Evolutionary conservation across 805 yeast species (phyloP).

Genomic region (Yarrowia bubula): DNA sequence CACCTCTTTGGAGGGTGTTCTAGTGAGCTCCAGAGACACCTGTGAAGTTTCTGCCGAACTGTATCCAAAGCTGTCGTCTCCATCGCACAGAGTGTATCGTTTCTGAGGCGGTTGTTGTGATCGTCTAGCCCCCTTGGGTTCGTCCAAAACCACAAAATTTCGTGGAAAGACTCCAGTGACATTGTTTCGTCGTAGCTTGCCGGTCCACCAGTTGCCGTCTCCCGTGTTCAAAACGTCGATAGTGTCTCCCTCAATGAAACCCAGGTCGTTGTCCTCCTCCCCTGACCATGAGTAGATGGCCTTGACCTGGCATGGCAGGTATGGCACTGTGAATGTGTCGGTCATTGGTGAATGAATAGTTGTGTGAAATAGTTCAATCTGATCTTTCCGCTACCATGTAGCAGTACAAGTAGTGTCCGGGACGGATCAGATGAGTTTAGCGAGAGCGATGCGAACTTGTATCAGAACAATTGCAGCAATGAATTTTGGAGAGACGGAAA

Average conservation of each 20-base stretch:
- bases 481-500: neutral
- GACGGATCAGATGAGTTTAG: neutral
- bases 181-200: conserved; percentile 73
- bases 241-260: conserved; percentile 89
- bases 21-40: conserved; percentile 5
- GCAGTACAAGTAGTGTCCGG: neutral
- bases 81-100: conserved; percentile 9
- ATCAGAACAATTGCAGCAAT: conserved; percentile 6
- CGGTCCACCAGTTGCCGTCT: conserved; percentile 93
- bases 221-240: conserved; percentile 78
- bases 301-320: conserved; percentile 66
- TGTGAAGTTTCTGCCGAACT: neutral
- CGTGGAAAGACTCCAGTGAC: conserved; percentile 84
- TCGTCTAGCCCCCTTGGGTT: neutral
- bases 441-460: neutral
- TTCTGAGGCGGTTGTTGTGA: conserved; percentile 1
- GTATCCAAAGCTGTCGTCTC: conserved; percentile 3
- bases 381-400: neutral
- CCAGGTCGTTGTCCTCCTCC: conserved; percentile 78
- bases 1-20: neutral
- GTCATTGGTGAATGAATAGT: neutral
- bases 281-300: conserved; percentile 95
- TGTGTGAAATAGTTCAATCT: neutral
- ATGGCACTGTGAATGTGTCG: conserved; percentile 26
- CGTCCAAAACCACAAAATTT: conserved; percentile 59